These are phyloP conservation scores for Botrytis sinoallii DNA, from an alignment of 2,329 filamentous ascomycete genomes.

Conservation along the genomic window DNA sequence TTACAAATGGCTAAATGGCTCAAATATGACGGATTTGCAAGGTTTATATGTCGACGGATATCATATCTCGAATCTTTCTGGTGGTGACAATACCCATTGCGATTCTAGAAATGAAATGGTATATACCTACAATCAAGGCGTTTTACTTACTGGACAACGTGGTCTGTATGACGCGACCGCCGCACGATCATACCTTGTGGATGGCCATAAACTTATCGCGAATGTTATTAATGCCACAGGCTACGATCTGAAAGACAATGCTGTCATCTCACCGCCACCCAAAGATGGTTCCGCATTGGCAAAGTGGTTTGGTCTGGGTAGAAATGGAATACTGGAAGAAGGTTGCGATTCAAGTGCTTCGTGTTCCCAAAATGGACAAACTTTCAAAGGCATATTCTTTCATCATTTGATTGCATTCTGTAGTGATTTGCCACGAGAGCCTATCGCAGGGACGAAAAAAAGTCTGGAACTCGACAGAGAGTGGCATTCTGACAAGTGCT, in stretches of 20 bases:
- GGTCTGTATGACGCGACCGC: constrained; percentile 78
- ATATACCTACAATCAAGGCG: constrained; percentile 95
- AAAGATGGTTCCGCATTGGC: constrained; percentile 21
- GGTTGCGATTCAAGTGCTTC: constrained; percentile 69
- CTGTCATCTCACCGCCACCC: constrained; percentile 8
- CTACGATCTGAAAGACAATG: constrained; percentile 52
- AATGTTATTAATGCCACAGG: constrained; percentile 76
- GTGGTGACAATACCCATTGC: constrained; percentile 65
- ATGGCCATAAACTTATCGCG: constrained; percentile 74
- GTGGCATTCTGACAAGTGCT: constrained; percentile 60
- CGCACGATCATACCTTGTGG: constrained; percentile 65
- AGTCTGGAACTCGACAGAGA: constrained; percentile 23
- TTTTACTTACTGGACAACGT: constrained; percentile 76
- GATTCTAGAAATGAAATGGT: constrained; percentile 83
- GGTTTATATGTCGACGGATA: constrained; percentile 86
- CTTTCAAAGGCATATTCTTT: constrained; percentile 95
- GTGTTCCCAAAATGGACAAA: constrained; percentile 82
- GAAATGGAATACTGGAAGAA: constrained; percentile 79
- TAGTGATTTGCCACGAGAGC: constrained; percentile 50
- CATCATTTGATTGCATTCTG: constrained; percentile 83
- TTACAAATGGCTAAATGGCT: constrained; percentile 75
- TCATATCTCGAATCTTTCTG: constrained; percentile 69
- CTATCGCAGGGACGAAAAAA: constrained; percentile 29
- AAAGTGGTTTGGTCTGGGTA: constrained; percentile 71
- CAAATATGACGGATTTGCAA: constrained; percentile 74